Percentiles rank a stretch among this genome's conserved stretches.
Evolutionary conservation across 1,284 basidiomycete genomes (phyloP).

Genomic region (Trichosporon sp.): DNA sequence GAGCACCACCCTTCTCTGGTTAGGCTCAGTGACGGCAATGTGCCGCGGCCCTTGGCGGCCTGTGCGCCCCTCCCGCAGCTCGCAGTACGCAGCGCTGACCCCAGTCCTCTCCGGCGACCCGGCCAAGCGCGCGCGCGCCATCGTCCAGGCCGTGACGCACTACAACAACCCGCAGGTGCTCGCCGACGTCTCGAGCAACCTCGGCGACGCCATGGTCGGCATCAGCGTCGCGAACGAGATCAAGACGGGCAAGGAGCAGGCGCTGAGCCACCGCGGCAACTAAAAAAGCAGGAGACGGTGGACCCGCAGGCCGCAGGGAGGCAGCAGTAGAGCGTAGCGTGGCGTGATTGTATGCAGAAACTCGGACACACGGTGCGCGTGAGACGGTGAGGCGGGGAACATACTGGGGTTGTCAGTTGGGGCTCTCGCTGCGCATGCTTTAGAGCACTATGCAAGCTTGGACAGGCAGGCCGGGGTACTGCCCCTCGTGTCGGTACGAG

Average conservation of each 20-base stretch:
- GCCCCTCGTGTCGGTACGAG: too few species aligned
- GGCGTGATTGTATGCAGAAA: too few species aligned
- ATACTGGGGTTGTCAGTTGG: too few species aligned
- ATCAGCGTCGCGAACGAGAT: constrained; percentile 49
- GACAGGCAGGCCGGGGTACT: too few species aligned
- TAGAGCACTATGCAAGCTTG: too few species aligned
- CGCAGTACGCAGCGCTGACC: constrained; percentile 9
- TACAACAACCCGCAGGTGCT: constrained; percentile 81
- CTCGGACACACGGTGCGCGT: too few species aligned
- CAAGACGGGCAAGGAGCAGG: constrained; percentile 47
- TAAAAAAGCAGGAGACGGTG: constrained; percentile 13
- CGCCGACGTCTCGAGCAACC: constrained; percentile 71
- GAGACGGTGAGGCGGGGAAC: too few species aligned
- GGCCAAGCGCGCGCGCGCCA: constrained; percentile 89
- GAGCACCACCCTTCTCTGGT: too few species aligned
- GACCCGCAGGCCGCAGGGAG: too few species aligned
- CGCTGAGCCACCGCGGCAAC: constrained; percentile 18
- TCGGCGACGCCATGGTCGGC: constrained; percentile 90
- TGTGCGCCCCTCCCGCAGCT: not conserved
- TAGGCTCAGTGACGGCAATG: too few species aligned
- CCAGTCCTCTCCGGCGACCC: constrained; percentile 71
- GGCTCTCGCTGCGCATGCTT: too few species aligned
- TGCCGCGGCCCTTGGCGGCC: not conserved
- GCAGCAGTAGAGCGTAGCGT: too few species aligned
- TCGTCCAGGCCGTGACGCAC: constrained; percentile 96